Conservation (phyloP, 2,329 filamentous ascomycete species). For the Sphaerulina populicola region DNA sequence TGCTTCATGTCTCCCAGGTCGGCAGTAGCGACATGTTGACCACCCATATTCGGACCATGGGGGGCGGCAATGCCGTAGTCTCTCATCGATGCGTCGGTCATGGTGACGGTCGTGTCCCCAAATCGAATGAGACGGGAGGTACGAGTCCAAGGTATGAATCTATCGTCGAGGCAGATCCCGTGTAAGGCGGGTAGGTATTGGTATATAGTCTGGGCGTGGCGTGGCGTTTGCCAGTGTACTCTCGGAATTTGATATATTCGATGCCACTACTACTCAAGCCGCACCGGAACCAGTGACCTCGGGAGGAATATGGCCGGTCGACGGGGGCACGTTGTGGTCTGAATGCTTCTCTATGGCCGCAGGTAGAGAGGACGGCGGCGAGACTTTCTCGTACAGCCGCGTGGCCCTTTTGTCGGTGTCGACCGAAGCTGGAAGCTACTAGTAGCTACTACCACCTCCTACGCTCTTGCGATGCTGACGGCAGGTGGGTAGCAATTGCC, state of each 20-base stretch:
- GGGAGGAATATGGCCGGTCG: not conserved
- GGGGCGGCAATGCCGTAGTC: conserved; percentile 43
- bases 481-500: not conserved
- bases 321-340: conserved; percentile 4
- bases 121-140: not conserved
- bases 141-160: not conserved
- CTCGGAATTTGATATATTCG: not conserved
- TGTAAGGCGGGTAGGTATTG: not conserved
- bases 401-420: not conserved
- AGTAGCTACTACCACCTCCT: no score
- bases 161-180: not conserved
- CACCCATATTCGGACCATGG: conserved; percentile 42
- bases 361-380: not conserved
- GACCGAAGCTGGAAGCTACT: not conserved
- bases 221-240: not conserved
- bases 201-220: conserved; percentile 7
- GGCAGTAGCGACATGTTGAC: conserved; percentile 38
- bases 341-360: conserved; percentile 4
- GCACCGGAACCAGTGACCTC: not conserved
- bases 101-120: conserved; percentile 5
- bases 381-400: not conserved
- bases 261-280: not conserved
- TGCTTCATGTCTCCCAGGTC: conserved; percentile 45
- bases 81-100: conserved; percentile 35
- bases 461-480: not conserved